Evolutionary conservation across 2,329 filamentous ascomycete species (phyloP).

Genomic region (Fusarium sp.): DNA sequence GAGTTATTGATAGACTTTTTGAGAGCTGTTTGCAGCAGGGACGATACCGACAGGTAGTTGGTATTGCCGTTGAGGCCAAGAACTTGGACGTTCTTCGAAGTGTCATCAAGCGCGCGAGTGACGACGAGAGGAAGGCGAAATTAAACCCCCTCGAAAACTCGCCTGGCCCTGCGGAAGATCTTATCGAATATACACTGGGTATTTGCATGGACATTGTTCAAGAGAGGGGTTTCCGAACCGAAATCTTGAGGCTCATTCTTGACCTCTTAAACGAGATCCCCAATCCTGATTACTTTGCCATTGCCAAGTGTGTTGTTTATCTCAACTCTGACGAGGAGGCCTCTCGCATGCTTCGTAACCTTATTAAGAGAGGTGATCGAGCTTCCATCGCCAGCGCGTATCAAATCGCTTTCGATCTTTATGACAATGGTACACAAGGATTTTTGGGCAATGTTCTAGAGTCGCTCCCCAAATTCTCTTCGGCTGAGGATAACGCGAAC

Average conservation of each 20-base stretch:
- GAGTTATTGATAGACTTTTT: conserved; percentile 88
- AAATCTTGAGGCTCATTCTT: conserved; percentile 92
- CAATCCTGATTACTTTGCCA: conserved; percentile 95
- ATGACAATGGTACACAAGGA: conserved; percentile 98
- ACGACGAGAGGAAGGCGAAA: conserved; percentile 80
- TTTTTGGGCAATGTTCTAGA: conserved; percentile 91
- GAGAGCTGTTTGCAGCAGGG: conserved; percentile 87
- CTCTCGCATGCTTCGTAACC: conserved; percentile 82
- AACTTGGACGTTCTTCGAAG: conserved; percentile 87
- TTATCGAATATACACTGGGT: conserved; percentile 95
- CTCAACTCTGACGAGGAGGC: conserved; percentile 92
- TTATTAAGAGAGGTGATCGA: conserved; percentile 82
- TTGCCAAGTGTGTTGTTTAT: conserved; percentile 97
- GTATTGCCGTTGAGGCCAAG: conserved; percentile 94
- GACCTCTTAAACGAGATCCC: conserved; percentile 94
- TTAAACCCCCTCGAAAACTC: conserved; percentile 61
- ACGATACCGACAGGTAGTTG: conserved; percentile 94
- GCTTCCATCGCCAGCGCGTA: conserved; percentile 88
- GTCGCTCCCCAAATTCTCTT: conserved; percentile 65
- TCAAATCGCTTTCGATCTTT: conserved; percentile 97
- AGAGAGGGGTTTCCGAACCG: conserved; percentile 82
- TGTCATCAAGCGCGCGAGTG: conserved; percentile 88
- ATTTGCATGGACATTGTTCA: conserved; percentile 99
- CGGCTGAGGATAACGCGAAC: conserved; percentile 37
- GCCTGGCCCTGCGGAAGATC: conserved; percentile 79